Conservation (phyloP, 768 basidiomycete genomes). For the Mycena indigotica region DNA sequence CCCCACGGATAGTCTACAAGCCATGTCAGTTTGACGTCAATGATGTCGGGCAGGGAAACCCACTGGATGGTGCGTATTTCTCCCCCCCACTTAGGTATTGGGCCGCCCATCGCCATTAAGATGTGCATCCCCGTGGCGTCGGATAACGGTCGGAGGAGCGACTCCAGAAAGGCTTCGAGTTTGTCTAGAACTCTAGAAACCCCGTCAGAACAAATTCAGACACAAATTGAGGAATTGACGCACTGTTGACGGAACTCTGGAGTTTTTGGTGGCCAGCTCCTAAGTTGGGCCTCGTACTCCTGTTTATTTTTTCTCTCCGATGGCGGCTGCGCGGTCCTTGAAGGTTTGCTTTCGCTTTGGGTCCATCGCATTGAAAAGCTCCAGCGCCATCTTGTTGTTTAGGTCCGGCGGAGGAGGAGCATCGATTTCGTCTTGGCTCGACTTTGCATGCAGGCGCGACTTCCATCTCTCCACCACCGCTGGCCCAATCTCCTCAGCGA, state of each 20-base stretch:
- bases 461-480: not conserved
- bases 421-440: not conserved
- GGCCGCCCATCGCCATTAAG: not conserved
- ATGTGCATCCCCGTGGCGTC: not conserved
- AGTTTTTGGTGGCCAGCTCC: not conserved
- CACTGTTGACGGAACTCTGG: constrained; percentile 8
- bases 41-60: not conserved
- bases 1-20: not conserved
- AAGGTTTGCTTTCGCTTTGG: not conserved
- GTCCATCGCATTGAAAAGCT: not conserved
- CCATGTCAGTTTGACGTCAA: not conserved
- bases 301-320: not conserved
- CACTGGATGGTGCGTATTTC: constrained; percentile 1
- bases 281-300: not conserved
- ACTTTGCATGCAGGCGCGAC: not conserved
- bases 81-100: constrained; percentile 5
- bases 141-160: not conserved
- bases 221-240: not conserved
- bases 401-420: not conserved
- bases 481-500: not conserved
- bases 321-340: not conserved
- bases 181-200: constrained; percentile 1
- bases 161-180: not conserved
- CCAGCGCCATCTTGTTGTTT: not conserved
- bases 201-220: not conserved